These are phyloP conservation scores for Colletotrichum cuscutae DNA, from an alignment of 2,329 filamentous ascomycete species.

Conservation along the genomic window DNA sequence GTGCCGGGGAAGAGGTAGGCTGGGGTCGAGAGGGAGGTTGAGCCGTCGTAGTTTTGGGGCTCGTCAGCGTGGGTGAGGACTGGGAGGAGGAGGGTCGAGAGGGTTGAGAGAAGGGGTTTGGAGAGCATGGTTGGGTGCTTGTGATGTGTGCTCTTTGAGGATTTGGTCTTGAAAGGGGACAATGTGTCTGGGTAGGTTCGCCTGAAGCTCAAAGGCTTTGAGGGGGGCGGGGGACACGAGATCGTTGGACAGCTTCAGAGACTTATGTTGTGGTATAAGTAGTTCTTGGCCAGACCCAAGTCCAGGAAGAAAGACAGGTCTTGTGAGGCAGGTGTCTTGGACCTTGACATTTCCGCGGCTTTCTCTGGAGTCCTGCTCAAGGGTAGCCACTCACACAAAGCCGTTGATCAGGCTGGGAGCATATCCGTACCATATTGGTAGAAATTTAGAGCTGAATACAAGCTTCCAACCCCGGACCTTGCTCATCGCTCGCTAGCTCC, in stretches of 20 bases:
- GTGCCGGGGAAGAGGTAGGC: conserved; percentile 37
- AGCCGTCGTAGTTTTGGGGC: conserved; percentile 1
- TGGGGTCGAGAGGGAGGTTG: background rate
- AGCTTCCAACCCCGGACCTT: background rate
- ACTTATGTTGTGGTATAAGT: background rate
- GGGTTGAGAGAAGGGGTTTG: background rate
- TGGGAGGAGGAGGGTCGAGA: background rate
- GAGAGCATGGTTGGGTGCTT: background rate
- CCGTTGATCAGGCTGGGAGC: too few species aligned
- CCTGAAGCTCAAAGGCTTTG: background rate
- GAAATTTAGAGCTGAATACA: background rate
- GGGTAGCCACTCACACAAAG: too few species aligned
- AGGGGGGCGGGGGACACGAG: too few species aligned
- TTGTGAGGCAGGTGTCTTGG: too few species aligned
- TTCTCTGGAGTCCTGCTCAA: background rate
- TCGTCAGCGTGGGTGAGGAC: background rate
- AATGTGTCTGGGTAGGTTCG: background rate
- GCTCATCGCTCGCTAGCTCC: background rate
- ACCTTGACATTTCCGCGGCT: too few species aligned
- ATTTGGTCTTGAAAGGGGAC: background rate
- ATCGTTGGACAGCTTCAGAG: too few species aligned
- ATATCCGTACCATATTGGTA: too few species aligned
- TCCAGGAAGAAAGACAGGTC: too few species aligned
- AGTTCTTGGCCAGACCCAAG: background rate
- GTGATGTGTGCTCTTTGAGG: too few species aligned